phyloP scores from a whole-genome alignment of 345 rosid species.

The Melastoma malabathricum region DNA sequence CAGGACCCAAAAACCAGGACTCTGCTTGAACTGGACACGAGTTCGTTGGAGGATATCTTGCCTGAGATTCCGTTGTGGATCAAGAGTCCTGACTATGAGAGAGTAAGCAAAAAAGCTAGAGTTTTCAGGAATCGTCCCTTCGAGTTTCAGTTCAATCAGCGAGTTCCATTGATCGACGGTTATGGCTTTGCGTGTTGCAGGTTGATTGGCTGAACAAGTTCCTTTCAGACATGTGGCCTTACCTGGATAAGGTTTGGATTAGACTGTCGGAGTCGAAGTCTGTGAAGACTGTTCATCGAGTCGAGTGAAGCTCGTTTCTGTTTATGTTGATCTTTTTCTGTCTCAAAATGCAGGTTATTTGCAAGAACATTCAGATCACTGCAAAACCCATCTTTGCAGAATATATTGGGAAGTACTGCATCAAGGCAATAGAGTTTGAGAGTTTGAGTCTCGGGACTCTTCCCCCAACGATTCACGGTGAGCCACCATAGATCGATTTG shows the following conservation, averaged over 20 bases:
- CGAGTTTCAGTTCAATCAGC: neutral
- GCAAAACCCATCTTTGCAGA: conserved; percentile 18
- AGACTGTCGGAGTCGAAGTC: neutral
- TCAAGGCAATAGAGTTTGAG: conserved; percentile 20
- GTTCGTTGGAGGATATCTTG: conserved; percentile 17
- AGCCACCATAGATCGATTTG: neutral
- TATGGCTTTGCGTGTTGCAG: conserved; percentile 8
- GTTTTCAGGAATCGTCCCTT: no score
- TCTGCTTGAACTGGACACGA: conserved; percentile 18
- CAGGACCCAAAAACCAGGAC: conserved; percentile 25
- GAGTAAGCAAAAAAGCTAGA: no score
- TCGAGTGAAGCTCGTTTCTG: neutral
- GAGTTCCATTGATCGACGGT: no score
- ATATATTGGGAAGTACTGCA: conserved; percentile 13
- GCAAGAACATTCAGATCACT: conserved; percentile 14
- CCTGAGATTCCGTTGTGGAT: conserved; percentile 40
- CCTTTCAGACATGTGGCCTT: conserved; percentile 29
- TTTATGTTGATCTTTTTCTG: neutral
- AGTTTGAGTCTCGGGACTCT: conserved; percentile 29
- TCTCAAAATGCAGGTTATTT: conserved; percentile 21
- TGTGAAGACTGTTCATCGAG: neutral
- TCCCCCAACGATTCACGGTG: conserved; percentile 25
- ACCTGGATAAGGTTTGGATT: conserved; percentile 28
- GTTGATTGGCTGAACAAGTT: conserved; percentile 38
- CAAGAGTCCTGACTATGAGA: conserved; percentile 40